Conservation (phyloP, 208 protist genomes). For the Willaertia magna region DNA sequence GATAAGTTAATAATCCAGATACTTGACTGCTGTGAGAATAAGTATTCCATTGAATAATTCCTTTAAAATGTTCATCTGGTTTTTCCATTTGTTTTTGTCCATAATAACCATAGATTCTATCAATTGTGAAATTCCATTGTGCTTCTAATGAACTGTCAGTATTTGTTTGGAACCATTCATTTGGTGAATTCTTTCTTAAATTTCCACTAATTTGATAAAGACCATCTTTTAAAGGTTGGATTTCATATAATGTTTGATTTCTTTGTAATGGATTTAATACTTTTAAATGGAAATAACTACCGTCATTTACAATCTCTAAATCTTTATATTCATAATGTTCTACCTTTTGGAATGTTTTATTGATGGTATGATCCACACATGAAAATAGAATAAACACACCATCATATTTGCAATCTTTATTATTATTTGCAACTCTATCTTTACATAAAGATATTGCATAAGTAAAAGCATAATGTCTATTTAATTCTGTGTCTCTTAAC, state of each 20-base stretch:
- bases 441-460: not conserved
- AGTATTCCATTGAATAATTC: conserved; percentile 13
- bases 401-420: not conserved
- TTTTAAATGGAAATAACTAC: not conserved
- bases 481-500: not conserved
- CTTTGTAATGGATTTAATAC: not conserved
- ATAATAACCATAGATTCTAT: conserved; percentile 15
- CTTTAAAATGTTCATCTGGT: not conserved
- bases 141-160: not conserved
- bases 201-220: not conserved
- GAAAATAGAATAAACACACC: not conserved
- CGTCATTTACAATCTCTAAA: not conserved
- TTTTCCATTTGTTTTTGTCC: not conserved
- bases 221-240: not conserved
- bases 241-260: not conserved
- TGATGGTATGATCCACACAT: not conserved
- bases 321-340: not conserved
- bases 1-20: not conserved
- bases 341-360: not conserved
- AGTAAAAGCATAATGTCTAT: not conserved
- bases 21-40: conserved; percentile 3
- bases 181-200: not conserved
- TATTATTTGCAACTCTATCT: not conserved
- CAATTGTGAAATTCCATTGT: not conserved
- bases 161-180: not conserved